Evolutionary conservation across 2,329 filamentous ascomycete species (phyloP).

Genomic region (Pseudogymnoascus verrucosus): DNA sequence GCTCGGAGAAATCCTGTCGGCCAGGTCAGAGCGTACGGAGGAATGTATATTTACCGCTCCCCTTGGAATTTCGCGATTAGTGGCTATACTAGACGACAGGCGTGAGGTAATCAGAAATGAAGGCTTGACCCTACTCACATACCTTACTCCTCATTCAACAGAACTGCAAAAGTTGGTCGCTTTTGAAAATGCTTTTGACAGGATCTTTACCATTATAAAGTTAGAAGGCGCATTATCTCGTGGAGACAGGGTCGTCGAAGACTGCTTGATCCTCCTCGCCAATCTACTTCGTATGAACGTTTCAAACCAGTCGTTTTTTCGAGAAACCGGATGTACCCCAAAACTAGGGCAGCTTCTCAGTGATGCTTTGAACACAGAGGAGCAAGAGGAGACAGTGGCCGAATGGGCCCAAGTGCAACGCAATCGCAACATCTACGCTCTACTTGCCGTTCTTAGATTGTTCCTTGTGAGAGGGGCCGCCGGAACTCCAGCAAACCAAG

Average conservation of each 20-base stretch:
- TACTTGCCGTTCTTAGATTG: conserved; percentile 76
- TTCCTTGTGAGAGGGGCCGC: conserved; percentile 77
- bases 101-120: conserved; percentile 85
- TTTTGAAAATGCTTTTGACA: conserved; percentile 89
- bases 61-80: conserved; percentile 77
- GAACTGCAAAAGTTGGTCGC: conserved; percentile 94
- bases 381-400: conserved; percentile 51
- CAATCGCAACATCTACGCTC: conserved; percentile 86
- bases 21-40: conserved; percentile 83
- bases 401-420: conserved; percentile 69
- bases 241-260: conserved; percentile 81
- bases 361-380: conserved; percentile 47
- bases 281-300: conserved; percentile 81
- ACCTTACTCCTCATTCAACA: conserved; percentile 74
- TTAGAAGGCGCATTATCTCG: conserved; percentile 73
- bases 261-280: conserved; percentile 82
- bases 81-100: conserved; percentile 73
- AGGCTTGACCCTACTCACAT: conserved; percentile 76
- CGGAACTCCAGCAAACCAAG: conserved; percentile 76
- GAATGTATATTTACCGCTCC: conserved; percentile 89
- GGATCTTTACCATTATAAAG: conserved; percentile 73
- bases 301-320: conserved; percentile 89
- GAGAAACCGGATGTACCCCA: conserved; percentile 77
- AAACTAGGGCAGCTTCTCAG: conserved; percentile 62
- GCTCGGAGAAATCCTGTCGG: conserved; percentile 74